Conservation (phyloP, 1,284 basidiomycete species). For the Naganishia sp. region DNA sequence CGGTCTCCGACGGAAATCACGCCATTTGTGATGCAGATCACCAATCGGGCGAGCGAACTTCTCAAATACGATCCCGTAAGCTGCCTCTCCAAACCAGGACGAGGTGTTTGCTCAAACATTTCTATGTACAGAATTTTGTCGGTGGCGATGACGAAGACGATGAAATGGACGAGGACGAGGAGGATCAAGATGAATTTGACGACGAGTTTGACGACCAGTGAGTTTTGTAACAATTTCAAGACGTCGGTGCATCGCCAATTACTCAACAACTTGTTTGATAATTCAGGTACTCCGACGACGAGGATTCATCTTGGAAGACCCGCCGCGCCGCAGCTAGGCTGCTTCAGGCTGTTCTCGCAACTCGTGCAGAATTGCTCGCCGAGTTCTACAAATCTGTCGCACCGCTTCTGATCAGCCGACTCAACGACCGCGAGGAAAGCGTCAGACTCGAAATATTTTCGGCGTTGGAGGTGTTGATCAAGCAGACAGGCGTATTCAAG, state of each 20-base stretch:
- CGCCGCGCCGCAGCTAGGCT: constrained; percentile 90
- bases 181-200: constrained; percentile 55
- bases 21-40: constrained; percentile 68
- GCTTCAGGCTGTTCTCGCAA: constrained; percentile 77
- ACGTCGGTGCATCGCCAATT: constrained; percentile 1
- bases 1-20: constrained; percentile 80
- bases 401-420: constrained; percentile 82
- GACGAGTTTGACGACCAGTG: constrained; percentile 55
- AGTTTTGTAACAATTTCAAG: constrained; percentile 37
- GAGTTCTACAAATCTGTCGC: constrained; percentile 81
- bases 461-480: constrained; percentile 77
- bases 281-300: constrained; percentile 93
- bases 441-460: constrained; percentile 92
- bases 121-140: constrained; percentile 70
- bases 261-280: neutral
- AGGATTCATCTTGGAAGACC: constrained; percentile 99
- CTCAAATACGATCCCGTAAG: constrained; percentile 93
- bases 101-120: neutral
- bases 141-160: constrained; percentile 72
- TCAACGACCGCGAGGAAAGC: constrained; percentile 92
- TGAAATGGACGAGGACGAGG: constrained; percentile 66
- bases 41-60: constrained; percentile 69
- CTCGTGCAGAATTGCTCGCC: constrained; percentile 79
- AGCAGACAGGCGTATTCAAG: constrained; percentile 72
- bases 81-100: constrained; percentile 31